Evolutionary conservation across 148 eudicot species (phyloP), one percentile per base, ranked within the genome.

Genomic region (Chenopodium berlandieri): DNA sequence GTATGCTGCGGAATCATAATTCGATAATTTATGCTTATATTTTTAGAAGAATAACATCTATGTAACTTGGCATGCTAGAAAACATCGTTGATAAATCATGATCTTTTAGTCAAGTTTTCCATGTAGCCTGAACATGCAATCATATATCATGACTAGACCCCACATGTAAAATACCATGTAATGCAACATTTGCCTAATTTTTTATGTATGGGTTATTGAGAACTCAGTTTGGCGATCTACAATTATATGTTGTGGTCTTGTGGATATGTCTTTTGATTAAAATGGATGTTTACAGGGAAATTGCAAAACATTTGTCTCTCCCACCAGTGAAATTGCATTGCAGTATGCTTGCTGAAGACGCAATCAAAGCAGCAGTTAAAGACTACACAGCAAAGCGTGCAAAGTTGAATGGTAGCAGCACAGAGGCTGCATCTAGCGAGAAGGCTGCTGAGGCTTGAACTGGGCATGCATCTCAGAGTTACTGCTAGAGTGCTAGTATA

Each of bases 281-380:
- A 40, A 40, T 40, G 23, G 6, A 40, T 79, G 22, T 44, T 83
- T 80, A 71, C 91, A 95, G 99, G 88, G 99, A 95, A 79, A 95
- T 95, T 65, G 98, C 99, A 71, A 95, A 95, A 50, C 98, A 95
- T 85, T 90, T 95, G 37, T 89, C 97, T 65, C 98, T 95, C 44
- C 98, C 98, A 63, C 98, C 98, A 0, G 97, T 93, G 80, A 95
- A 95, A 58, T 90, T 95, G 60, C 99, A 94, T 83, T 95, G 99
- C 89, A 95, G 98, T 86, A 95, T 95, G 99, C 97, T 95, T 22
- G 99, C 99, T 1, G 97, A 95, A 88, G 99, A 95, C 84, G 99
- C 97, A n/a, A 92, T 95, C 22, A 93, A 94, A 84, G 99, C 99
- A 20, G 99, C 99, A 65, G 89, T 91, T 30, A 94, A 92, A 80